Conservation (phyloP, 495 filamentous ascomycete genomes). For the Aspergillus egyptiacus region DNA sequence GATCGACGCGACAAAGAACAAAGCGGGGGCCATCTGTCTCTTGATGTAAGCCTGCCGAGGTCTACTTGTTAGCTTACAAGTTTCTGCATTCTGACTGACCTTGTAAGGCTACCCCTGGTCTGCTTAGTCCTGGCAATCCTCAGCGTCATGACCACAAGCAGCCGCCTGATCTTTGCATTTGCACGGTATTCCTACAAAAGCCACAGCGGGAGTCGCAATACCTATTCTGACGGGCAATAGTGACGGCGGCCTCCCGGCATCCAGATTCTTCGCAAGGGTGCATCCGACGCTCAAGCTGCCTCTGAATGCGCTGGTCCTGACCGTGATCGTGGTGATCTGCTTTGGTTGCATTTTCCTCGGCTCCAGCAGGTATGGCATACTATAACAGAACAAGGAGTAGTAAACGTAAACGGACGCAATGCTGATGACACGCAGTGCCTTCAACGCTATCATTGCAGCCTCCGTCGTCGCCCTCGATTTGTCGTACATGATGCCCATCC, state of each 20-base stretch:
- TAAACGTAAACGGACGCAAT: not conserved
- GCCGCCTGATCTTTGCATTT: slow-evolving; percentile 73
- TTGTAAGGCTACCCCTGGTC: slow-evolving; percentile 56
- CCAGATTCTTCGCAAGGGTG: slow-evolving; percentile 55
- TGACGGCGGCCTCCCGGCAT: slow-evolving; percentile 66
- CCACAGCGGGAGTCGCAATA: not conserved
- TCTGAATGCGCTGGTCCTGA: slow-evolving; percentile 62
- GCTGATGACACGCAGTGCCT: slow-evolving; percentile 27
- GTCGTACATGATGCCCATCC: slow-evolving; percentile 66
- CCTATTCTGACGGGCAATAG: slow-evolving; percentile 27
- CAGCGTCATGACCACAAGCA: slow-evolving; percentile 70
- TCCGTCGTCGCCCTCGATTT: slow-evolving; percentile 66
- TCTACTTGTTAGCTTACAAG: too few species aligned
- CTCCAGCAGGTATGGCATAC: slow-evolving; percentile 47
- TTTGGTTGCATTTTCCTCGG: slow-evolving; percentile 72
- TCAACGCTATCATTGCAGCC: slow-evolving; percentile 62
- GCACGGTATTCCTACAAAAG: slow-evolving; percentile 32
- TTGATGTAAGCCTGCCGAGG: slow-evolving; percentile 45
- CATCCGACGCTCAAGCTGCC: slow-evolving; percentile 61
- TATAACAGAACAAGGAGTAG: too few species aligned
- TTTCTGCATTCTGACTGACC: slow-evolving; percentile 1
- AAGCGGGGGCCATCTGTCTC: slow-evolving; percentile 61
- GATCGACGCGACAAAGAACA: slow-evolving; percentile 59
- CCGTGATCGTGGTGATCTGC: slow-evolving; percentile 54
- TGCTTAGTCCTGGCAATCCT: slow-evolving; percentile 67